Conservation (phyloP, 176 grass and related monocot genomes). For the Hsuehochloa calcarea region DNA sequence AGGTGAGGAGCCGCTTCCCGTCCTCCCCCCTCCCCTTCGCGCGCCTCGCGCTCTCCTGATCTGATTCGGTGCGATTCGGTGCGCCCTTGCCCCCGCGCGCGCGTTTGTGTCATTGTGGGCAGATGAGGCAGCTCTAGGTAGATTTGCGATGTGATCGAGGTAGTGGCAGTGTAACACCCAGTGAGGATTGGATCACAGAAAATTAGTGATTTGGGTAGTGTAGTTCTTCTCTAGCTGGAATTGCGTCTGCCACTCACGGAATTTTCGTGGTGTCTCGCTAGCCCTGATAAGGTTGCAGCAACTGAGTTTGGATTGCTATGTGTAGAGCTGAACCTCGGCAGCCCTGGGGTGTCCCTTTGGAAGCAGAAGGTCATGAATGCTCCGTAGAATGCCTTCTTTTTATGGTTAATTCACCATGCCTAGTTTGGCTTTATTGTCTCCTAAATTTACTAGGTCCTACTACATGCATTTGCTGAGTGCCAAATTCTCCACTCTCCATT, state of each 20-base stretch:
- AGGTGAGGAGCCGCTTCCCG: conserved; percentile 32
- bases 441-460: conserved; percentile 4
- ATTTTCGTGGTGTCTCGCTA: neutral
- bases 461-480: conserved; percentile 14
- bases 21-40: neutral
- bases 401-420: neutral
- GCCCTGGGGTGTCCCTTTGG: neutral
- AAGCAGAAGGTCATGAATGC: neutral
- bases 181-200: neutral
- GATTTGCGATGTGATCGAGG: neutral
- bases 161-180: neutral
- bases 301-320: neutral
- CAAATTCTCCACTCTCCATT: neutral
- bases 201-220: conserved; percentile 28
- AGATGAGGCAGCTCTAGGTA: neutral
- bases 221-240: conserved; percentile 27
- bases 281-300: neutral
- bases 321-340: neutral
- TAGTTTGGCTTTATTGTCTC: conserved; percentile 29
- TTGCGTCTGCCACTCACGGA: neutral
- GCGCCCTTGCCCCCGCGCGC: neutral
- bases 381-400: conserved; percentile 8
- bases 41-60: conserved; percentile 20
- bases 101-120: neutral
- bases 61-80: neutral